A percentile compares a stretch with the other conserved stretches of the same genome.
phyloP scores from a whole-genome alignment of 495 filamentous ascomycete genomes.

The Penicillium manginii region DNA sequence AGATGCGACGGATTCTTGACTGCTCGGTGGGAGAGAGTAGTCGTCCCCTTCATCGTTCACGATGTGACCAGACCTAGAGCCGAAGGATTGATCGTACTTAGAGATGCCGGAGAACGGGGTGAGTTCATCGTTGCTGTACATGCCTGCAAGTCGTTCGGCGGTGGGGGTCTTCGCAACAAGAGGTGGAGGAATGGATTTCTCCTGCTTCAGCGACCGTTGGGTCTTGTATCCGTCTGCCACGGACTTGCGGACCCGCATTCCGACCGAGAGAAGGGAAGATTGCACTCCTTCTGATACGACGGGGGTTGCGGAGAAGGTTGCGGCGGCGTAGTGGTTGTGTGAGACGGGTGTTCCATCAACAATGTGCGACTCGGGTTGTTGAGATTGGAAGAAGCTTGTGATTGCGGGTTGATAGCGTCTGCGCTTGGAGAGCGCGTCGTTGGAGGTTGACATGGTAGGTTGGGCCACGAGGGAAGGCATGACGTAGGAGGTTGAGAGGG shows the following conservation, averaged over 20 bases:
- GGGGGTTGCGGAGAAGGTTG: slow-evolving; percentile 48
- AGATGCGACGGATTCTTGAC: slow-evolving; percentile 46
- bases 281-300: slow-evolving; percentile 67
- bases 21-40: slow-evolving; percentile 48
- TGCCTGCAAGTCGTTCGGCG: slow-evolving; percentile 21
- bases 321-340: slow-evolving; percentile 46
- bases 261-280: slow-evolving; percentile 79
- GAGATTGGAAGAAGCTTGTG: slow-evolving; percentile 44
- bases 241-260: slow-evolving; percentile 90
- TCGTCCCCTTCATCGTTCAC: slow-evolving; percentile 45
- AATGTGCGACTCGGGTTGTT: slow-evolving; percentile 16
- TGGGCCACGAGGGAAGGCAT: slow-evolving; percentile 20
- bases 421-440: slow-evolving; percentile 41
- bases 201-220: slow-evolving; percentile 31
- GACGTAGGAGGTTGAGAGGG: slow-evolving; percentile 13
- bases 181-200: slow-evolving; percentile 30
- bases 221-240: slow-evolving; percentile 93
- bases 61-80: slow-evolving; percentile 11
- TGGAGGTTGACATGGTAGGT: slow-evolving; percentile 19
- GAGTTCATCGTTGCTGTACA: slow-evolving; percentile 53
- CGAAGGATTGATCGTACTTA: slow-evolving; percentile 35
- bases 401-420: slow-evolving; percentile 53
- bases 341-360: slow-evolving; percentile 30
- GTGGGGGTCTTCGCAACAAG: slow-evolving; percentile 20
- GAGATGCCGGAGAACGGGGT: slow-evolving; percentile 77